These are phyloP conservation scores for Mycena filopes DNA, from an alignment of 768 basidiomycete genomes.

Conservation along the genomic window DNA sequence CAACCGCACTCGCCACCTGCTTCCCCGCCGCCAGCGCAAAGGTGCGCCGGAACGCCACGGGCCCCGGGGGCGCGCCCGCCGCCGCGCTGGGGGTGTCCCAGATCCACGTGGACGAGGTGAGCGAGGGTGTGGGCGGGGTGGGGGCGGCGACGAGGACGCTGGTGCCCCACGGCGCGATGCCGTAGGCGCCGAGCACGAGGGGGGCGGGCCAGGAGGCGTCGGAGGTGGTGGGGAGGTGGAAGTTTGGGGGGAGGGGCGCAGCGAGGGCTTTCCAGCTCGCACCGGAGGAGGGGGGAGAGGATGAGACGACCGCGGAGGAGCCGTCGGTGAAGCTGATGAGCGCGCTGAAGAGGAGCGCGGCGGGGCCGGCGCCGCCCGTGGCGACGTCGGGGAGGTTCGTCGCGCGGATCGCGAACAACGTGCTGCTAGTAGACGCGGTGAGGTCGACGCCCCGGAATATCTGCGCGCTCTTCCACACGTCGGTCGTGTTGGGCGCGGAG, in stretches of 20 bases:
- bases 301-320: constrained; percentile 35
- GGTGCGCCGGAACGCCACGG: constrained; percentile 43
- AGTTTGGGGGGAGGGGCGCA: constrained; percentile 38
- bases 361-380: constrained; percentile 37
- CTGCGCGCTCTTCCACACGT: constrained; percentile 42
- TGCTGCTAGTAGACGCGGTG: constrained; percentile 23
- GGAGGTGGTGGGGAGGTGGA: constrained; percentile 35
- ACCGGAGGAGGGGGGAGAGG: constrained; percentile 34
- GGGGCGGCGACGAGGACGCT: constrained; percentile 35
- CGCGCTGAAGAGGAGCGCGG: constrained; percentile 41
- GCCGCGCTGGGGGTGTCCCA: constrained; percentile 36
- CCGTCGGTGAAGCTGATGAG: constrained; percentile 42
- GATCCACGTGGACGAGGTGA: constrained; percentile 41
- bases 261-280: constrained; percentile 37
- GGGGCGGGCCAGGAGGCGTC: constrained; percentile 39
- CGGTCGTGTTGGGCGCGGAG: constrained; percentile 32
- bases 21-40: constrained; percentile 37
- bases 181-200: constrained; percentile 35
- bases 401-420: constrained; percentile 42
- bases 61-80: constrained; percentile 34
- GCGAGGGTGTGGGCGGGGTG: constrained; percentile 21
- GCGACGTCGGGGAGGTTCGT: constrained; percentile 35
- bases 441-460: constrained; percentile 35
- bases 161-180: constrained; percentile 41
- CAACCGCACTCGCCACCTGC: constrained; percentile 31